Evolutionary conservation across 1,284 basidiomycete species (phyloP).

Genomic region (Meripilus lineatus): DNA sequence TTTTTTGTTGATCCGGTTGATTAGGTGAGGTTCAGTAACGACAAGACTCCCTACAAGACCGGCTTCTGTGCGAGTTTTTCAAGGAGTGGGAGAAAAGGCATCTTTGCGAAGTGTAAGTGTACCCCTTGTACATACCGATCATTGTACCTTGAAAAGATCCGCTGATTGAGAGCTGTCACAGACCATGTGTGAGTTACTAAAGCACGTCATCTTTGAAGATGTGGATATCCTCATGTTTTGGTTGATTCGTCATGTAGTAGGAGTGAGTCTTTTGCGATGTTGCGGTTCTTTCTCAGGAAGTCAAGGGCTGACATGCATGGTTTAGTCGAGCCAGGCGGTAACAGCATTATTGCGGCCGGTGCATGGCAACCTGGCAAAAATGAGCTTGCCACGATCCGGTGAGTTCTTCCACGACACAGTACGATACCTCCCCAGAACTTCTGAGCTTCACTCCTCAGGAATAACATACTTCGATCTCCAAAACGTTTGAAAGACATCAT

Average conservation of each 20-base stretch:
- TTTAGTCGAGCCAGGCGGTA: constrained; percentile 64
- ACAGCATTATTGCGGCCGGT: constrained; percentile 75
- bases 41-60: constrained; percentile 91
- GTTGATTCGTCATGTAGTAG: not conserved
- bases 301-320: not conserved
- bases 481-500: constrained; percentile 63
- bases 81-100: constrained; percentile 74
- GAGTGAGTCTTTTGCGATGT: not conserved
- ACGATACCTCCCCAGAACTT: not conserved
- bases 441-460: constrained; percentile 31
- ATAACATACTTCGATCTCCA: constrained; percentile 61
- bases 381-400: constrained; percentile 74
- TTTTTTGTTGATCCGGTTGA: not conserved
- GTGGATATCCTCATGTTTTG: not conserved
- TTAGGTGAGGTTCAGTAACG: constrained; percentile 88
- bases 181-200: constrained; percentile 36
- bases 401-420: constrained; percentile 12
- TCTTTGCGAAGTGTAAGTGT: constrained; percentile 71
- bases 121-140: constrained; percentile 3
- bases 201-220: too few species aligned
- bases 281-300: not conserved
- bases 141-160: not conserved
- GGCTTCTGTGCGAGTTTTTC: constrained; percentile 76
- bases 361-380: constrained; percentile 81
- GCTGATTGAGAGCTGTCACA: constrained; percentile 15